These are phyloP conservation scores for Axilococcus clingmanii DNA, from an alignment of 139 green algal genomes.

Conservation along the genomic window DNA sequence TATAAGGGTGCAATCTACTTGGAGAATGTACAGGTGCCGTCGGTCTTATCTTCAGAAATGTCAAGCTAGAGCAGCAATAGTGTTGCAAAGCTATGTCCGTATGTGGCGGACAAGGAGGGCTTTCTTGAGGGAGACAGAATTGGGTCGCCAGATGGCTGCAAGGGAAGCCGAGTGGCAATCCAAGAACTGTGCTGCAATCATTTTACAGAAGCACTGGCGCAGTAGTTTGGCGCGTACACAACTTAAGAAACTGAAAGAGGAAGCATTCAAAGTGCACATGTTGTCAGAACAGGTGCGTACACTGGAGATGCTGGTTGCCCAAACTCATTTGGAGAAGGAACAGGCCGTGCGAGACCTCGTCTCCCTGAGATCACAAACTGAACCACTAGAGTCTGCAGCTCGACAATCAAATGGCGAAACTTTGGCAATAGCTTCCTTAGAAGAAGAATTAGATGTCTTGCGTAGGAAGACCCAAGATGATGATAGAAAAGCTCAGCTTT, in stretches of 20 bases:
- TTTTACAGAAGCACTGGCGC: slow-evolving; percentile 1
- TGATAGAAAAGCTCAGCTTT: no score
- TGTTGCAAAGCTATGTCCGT: slow-evolving; percentile 36
- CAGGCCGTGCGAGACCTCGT: no score
- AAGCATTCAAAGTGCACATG: no score
- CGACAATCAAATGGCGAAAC: no score
- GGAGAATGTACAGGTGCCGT: slow-evolving; percentile 19
- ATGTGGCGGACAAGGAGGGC: slow-evolving; percentile 16
- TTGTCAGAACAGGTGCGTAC: slow-evolving; percentile 8
- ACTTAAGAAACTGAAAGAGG: no score
- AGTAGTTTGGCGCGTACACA: no score
- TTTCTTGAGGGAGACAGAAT: slow-evolving; percentile 36
- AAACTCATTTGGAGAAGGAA: no score
- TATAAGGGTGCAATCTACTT: slow-evolving; percentile 29
- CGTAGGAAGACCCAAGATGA: no score
- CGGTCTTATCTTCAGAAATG: slow-evolving; percentile 14
- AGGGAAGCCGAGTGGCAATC: slow-evolving; percentile 9
- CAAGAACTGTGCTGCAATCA: slow-evolving; percentile 6
- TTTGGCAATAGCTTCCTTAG: no score
- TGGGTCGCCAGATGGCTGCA: slow-evolving; percentile 20
- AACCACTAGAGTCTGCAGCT: no score
- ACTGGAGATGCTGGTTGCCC: not conserved
- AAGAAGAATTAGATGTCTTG: no score
- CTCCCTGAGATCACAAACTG: no score
- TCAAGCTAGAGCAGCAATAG: slow-evolving; percentile 14